Evolutionary conservation across 2,329 filamentous ascomycete species (phyloP), one percentile per base, ranked within the genome.

Genomic region (Monilinia aucupariae): DNA sequence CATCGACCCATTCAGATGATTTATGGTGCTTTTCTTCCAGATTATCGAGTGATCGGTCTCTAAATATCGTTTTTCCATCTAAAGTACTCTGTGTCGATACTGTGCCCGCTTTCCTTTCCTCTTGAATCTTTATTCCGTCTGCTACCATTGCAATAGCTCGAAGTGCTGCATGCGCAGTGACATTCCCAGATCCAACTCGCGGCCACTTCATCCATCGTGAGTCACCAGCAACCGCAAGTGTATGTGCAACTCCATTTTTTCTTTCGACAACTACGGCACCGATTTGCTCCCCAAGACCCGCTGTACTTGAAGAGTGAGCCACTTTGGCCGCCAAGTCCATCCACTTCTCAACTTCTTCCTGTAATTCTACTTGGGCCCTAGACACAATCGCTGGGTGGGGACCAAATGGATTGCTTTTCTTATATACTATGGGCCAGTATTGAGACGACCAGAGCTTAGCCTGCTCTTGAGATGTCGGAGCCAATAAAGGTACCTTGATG

Each of bases 361-460:
- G 80, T 59, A 96, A 84, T 65, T 90, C 86, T 15, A 86, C 82
- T 47, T 88, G 87, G 34, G 87, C 85, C 64, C 88, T 85, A 49
- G 83, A 79, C 62, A 93, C 85, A 72, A 89, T 83, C 71, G 86
- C 85, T 65, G 90, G 90, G 72, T 96, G 91, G 22, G 91, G 90
- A 4, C 91, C 91, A 64, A 92, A 89, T 2, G 90, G 90, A 72
- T 94, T 94, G 68, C 89, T 92, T 78, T 92, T 92, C 67, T 90
- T 88, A 77, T 94, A 96, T 55, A 92, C 85, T 1, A 87, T 89
- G 15, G 91, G 91, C 91, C 91, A 96, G 74, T 91, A 93, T 69
- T 87, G 81, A 41, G 83, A 79, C 32, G 85, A 88, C 90, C 90
- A 94, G 73, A 84, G 78, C 32, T 83, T 83, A 10, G 91, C 89